Evolutionary conservation across 2,329 filamentous ascomycete genomes (phyloP).

Genomic region (Juglanconis oblonga): DNA sequence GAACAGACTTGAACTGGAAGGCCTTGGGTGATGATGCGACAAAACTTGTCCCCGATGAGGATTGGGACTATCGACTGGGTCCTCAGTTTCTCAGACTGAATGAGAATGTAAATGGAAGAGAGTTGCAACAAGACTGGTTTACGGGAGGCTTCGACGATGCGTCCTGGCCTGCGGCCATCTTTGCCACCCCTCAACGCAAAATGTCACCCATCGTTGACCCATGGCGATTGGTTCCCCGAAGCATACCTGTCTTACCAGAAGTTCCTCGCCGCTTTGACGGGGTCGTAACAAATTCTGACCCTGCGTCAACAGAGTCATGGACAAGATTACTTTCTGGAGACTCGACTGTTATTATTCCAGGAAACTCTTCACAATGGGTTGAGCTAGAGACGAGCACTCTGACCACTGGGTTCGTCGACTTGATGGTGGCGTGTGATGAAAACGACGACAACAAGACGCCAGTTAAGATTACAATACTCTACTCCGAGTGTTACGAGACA

Average conservation of each 20-base stretch:
- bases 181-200: conserved; percentile 11
- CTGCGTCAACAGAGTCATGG: not conserved
- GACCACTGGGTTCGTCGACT: conserved; percentile 4
- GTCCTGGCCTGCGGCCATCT: conserved; percentile 7
- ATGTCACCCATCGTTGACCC: conserved; percentile 19
- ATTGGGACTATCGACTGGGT: conserved; percentile 25
- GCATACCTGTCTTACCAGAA: conserved; percentile 15
- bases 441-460: conserved; percentile 1
- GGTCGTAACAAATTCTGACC: not conserved
- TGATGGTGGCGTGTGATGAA: not conserved
- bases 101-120: conserved; percentile 19
- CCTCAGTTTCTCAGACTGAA: conserved; percentile 25
- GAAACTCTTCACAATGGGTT: conserved; percentile 18
- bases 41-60: conserved; percentile 25
- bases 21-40: conserved; percentile 8
- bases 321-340: not conserved
- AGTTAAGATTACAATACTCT: conserved; percentile 26
- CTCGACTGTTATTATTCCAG: conserved; percentile 12
- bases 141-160: conserved; percentile 17
- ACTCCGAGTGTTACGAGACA: conserved; percentile 31
- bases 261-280: conserved; percentile 2
- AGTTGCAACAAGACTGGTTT: conserved; percentile 18
- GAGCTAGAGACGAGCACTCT: conserved; percentile 11
- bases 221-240: conserved; percentile 12
- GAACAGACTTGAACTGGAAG: not conserved